A percentile compares a stretch with the other conserved stretches of the same genome.
These are phyloP conservation scores for Inga leiocalycina DNA, from an alignment of 306 rosid species.

Conservation along the genomic window DNA sequence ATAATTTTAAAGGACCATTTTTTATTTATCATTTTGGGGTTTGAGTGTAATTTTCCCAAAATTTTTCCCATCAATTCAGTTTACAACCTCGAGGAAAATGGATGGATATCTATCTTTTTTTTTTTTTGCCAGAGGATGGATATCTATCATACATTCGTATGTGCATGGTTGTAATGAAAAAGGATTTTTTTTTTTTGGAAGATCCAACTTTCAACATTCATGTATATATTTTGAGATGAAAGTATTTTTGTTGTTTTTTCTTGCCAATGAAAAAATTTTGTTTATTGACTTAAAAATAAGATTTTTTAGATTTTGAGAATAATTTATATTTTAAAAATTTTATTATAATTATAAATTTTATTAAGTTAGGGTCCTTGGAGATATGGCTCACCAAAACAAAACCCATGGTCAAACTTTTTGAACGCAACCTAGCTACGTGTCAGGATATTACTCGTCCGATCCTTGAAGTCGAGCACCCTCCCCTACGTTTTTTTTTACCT, in stretches of 20 bases:
- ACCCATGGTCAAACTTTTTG: background rate
- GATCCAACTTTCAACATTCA: background rate
- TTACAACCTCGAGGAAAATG: background rate
- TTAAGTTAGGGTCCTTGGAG: background rate
- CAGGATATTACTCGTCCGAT: background rate
- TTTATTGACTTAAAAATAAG: too few species aligned
- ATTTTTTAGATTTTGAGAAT: too few species aligned
- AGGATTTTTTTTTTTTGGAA: background rate
- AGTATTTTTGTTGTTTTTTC: background rate
- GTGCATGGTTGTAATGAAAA: background rate
- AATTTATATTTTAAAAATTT: too few species aligned
- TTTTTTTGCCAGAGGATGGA: background rate
- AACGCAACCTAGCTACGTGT: background rate
- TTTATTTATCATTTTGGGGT: too few species aligned
- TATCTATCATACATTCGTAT: too few species aligned
- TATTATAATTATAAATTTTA: background rate
- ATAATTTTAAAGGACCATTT: too few species aligned
- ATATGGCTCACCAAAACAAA: background rate
- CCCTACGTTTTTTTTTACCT: background rate
- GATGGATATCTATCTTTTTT: background rate
- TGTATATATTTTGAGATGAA: background rate
- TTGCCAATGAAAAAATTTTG: background rate
- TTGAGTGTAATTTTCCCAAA: too few species aligned
- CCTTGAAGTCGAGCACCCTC: background rate
- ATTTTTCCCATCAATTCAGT: background rate